A percentile compares a stretch with the other conserved stretches of the same genome.
Conservation (phyloP, 495 filamentous ascomycete species). For the Penicillium nucicola region DNA sequence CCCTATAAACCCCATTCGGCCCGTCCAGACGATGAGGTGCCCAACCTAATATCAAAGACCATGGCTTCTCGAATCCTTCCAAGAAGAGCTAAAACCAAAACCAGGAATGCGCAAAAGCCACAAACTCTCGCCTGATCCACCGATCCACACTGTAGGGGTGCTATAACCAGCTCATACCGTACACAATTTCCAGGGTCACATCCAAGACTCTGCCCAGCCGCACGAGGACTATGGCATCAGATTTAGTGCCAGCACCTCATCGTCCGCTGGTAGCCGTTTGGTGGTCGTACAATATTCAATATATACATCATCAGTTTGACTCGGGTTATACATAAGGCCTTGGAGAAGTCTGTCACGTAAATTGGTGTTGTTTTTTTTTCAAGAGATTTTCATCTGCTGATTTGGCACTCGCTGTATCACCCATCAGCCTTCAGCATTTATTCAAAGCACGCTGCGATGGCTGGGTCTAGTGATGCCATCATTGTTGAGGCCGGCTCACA, state of each 20-base stretch:
- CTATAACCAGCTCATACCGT: too few relatives aligned
- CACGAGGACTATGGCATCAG: slow-evolving; percentile 31
- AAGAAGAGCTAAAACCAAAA: neutral
- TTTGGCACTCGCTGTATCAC: too few relatives aligned
- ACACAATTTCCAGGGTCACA: slow-evolving; percentile 8
- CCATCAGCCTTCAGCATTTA: neutral
- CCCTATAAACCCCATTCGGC: neutral
- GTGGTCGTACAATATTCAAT: too few relatives aligned
- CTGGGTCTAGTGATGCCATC: slow-evolving; percentile 2
- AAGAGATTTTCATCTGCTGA: too few relatives aligned
- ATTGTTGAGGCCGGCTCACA: slow-evolving; percentile 5
- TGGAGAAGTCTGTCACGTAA: neutral
- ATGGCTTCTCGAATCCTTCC: slow-evolving; percentile 3
- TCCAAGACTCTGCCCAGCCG: slow-evolving; percentile 9
- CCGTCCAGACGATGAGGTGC: neutral
- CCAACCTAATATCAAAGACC: neutral
- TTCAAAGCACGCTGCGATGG: neutral
- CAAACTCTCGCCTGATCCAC: too few relatives aligned
- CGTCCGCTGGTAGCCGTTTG: slow-evolving; percentile 16
- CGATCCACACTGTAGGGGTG: too few relatives aligned
- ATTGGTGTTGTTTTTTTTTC: neutral
- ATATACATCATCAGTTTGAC: too few relatives aligned
- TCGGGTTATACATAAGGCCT: neutral
- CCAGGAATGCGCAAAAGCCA: too few relatives aligned
- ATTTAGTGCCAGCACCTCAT: slow-evolving; percentile 39